Base-by-base conservation (phyloP, 2,329 filamentous ascomycete species). In the Lasiodiplodia citricola region DNA sequence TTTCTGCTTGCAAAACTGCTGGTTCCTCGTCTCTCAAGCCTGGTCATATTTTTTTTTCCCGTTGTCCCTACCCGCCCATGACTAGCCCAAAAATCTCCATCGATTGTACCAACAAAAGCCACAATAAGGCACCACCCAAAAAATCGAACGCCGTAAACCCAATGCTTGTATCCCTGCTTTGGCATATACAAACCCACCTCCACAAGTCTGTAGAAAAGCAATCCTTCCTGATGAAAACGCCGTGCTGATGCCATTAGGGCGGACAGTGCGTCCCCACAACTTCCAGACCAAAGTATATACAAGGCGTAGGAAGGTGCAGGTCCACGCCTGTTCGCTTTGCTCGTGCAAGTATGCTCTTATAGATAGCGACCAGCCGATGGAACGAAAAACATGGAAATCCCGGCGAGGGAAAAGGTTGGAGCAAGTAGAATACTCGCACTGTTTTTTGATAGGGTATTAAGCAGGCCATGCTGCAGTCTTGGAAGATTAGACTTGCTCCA, bases 401-500 rank as follows among this genome's bases (percentile, higher is more conserved):
- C 25, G 2, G 13, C 8, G n/a, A 23, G 28, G 52, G 44, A 52
- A 38, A 31, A 47, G 31, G 31, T 35, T 35, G 8, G 31, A 31
- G 25, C 41, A 21, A 62, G 57, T 18, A 31, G 28, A 38, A 38
- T 52, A 41, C 60, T 64, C 60, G 60, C 60, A 41, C 44, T 38
- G 28, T 52, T 38, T 11, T 35, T 52, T 35, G n/a, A 54, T 51
- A 64, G 47, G 47, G 44, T 25, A 64, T 64, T 52, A 54, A 21
- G 47, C 31, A 37, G 47, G 18, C 23, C 44, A 41, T 3, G 47
- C 23, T 16, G n/a, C 18, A 4, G 11, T 23, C 47, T n/a, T 3
- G 44, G 25, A 51, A 28, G 23, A 69, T 74, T 73, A 80, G 23
- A 80, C 75, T 72, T 79, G 76, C 70, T 80, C 78, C 10, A 75